Base-by-base conservation (phyloP, 2,329 filamentous ascomycete species). In the Ophiostoma perfectum region DNA sequence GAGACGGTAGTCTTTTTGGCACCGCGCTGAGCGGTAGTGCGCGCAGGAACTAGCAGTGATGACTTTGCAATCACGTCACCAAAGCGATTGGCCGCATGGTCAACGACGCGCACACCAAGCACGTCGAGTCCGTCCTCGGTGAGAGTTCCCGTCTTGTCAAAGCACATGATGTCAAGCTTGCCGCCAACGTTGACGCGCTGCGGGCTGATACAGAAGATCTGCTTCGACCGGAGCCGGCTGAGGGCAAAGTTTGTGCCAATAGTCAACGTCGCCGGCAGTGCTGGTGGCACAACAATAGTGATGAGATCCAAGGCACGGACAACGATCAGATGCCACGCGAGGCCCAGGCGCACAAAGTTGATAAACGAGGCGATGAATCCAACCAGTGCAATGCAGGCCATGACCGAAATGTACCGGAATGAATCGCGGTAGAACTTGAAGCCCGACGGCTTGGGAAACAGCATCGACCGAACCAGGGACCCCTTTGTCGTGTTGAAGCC, bases 391-490 rank as follows among this genome's bases (percentile, higher is more conserved):
- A 99, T 89, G 58, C 88, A 80, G 5, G 86, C 94, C 95, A 99
- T 99, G 70, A 99, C 95, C 4, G 91, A 93, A 70, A 99, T 98
- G 77, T 99, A 99, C 36, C 93, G 88, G 80, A 99, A 99, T 0
- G 94, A 97, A 77, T 99, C 95, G 58, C 92, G 88, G 77, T 99
- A 99, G 77, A 99, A 99, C 75, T 96, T 98, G 85, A 99, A 99
- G 0, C 94, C 94, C 0, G 94, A 97, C 1, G 95, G 95, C 75
- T 99, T 99, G 0, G 95, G 96, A 76, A 99, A 99, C 49, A 99
- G 85, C 94, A 99, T 99, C 0, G 95, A 98, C 38, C 95, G 90
- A 70, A 99, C 93, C 18, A 99, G 81, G 9, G 95, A 92, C 38
- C 95, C 95, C 77, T 99, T 99, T 1, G 95, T 99, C 0, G 95